A percentile compares a stretch with the other conserved stretches of the same genome.
These are phyloP conservation scores for Persicaria tinctoria DNA, from an alignment of 148 eudicot genomes.

Conservation along the genomic window DNA sequence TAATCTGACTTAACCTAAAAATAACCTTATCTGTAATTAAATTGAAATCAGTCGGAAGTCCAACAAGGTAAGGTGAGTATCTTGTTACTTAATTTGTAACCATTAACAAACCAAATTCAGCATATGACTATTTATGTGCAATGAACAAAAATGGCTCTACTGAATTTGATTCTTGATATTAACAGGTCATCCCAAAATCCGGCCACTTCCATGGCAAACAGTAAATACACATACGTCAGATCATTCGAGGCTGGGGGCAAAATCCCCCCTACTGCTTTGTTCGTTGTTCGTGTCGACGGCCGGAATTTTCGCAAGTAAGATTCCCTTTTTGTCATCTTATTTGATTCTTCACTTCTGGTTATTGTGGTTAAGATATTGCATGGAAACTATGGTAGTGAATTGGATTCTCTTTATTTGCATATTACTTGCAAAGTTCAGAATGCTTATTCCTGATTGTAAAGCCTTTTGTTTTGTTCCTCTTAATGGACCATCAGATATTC, in stretches of 20 bases:
- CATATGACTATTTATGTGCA: no score
- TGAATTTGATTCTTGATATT: no score
- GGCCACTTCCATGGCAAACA: conserved; percentile 60
- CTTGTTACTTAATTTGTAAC: no score
- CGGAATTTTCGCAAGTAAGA: conserved; percentile 50
- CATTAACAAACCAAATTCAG: no score
- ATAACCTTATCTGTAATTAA: no score
- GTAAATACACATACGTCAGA: conserved; percentile 91
- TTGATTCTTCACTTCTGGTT: background rate
- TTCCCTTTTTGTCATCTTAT: background rate
- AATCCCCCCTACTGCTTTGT: conserved; percentile 49
- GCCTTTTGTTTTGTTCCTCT: no score
- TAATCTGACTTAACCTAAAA: no score
- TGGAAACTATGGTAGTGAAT: background rate
- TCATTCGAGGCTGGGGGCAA: conserved; percentile 60
- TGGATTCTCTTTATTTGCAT: background rate
- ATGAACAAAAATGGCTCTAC: no score
- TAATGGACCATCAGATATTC: no score
- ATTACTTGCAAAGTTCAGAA: background rate
- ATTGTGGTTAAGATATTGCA: background rate
- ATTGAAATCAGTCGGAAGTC: no score
- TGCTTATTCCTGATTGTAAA: no score
- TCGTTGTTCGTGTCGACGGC: conserved; percentile 50
- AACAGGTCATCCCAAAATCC: background rate
- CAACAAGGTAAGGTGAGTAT: no score